These are phyloP conservation scores for Kwoniella bestiolae DNA, from an alignment of 768 basidiomycete genomes.

Conservation along the genomic window DNA sequence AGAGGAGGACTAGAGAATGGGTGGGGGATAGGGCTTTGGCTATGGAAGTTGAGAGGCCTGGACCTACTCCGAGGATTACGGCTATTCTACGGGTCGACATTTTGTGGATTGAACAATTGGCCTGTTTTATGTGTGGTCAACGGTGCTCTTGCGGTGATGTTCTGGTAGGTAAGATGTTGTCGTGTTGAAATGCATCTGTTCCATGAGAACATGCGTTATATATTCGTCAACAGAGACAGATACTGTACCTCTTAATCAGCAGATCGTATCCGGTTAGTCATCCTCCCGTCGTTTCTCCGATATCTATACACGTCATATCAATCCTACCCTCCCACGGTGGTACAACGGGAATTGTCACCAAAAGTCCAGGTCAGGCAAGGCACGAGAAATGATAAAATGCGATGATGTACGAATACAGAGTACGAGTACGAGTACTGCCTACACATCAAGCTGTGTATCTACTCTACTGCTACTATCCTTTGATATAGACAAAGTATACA, in stretches of 20 bases:
- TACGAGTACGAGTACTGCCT: too few species aligned
- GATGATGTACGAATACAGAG: neutral
- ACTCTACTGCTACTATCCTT: too few species aligned
- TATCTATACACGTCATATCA: neutral
- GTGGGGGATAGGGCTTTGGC: slow-evolving; percentile 41
- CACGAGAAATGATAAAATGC: neutral
- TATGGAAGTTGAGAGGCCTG: slow-evolving; percentile 30
- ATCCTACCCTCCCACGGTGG: too few species aligned
- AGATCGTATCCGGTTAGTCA: neutral
- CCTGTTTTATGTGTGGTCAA: too few species aligned
- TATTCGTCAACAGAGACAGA: neutral
- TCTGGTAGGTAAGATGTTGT: too few species aligned
- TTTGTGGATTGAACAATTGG: too few species aligned
- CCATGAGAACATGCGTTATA: too few species aligned
- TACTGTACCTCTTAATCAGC: neutral
- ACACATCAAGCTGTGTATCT: too few species aligned
- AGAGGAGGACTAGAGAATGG: slow-evolving; percentile 51
- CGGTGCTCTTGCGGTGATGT: too few species aligned
- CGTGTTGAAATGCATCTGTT: too few species aligned
- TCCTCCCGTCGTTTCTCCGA: neutral
- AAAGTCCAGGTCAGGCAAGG: neutral
- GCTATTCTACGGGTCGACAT: slow-evolving; percentile 26
- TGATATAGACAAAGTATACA: too few species aligned
- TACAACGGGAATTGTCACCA: too few species aligned
- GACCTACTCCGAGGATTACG: slow-evolving; percentile 39